phyloP scores from a whole-genome alignment of 331 rosid species.

The Rhamnella rubrinervis region DNA sequence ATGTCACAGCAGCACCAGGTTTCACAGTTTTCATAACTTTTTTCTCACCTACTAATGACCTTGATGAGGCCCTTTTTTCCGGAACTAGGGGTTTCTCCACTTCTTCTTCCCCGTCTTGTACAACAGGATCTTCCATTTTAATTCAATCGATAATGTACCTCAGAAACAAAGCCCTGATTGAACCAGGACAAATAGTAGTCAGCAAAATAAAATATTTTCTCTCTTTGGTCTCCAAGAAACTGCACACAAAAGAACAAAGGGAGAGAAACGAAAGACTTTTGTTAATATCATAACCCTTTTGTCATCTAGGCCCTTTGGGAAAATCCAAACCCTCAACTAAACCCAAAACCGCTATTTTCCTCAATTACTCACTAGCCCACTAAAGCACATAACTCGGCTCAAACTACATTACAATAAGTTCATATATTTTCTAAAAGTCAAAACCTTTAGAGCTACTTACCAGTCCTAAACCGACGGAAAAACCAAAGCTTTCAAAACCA shows the following conservation, averaged over 20 bases:
- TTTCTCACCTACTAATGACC: slow-evolving; percentile 34
- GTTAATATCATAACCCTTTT: not conserved
- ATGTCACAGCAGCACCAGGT: slow-evolving; percentile 29
- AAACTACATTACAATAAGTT: slow-evolving; percentile 3
- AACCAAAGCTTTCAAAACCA: slow-evolving; percentile 13
- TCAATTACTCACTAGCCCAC: no score
- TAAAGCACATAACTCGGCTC: slow-evolving; percentile 9
- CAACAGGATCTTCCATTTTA: slow-evolving; percentile 62
- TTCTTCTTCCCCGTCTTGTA: slow-evolving; percentile 33
- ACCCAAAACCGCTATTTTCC: not conserved
- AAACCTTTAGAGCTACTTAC: slow-evolving; percentile 4
- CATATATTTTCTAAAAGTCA: not conserved
- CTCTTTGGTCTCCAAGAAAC: slow-evolving; percentile 16
- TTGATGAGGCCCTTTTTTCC: slow-evolving; percentile 17
- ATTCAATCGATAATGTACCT: slow-evolving; percentile 15
- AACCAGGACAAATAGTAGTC: slow-evolving; percentile 7
- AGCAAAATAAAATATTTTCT: not conserved
- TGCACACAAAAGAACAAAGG: not conserved
- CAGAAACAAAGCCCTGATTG: slow-evolving; percentile 23
- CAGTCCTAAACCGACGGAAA: slow-evolving; percentile 13
- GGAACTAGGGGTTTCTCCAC: slow-evolving; percentile 35
- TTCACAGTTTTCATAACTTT: slow-evolving; percentile 37
- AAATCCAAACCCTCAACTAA: slow-evolving; percentile 1
- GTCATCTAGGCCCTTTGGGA: not conserved
- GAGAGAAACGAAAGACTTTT: not conserved